These are phyloP conservation scores for Scedosporium apiospermum DNA, from an alignment of 2,329 filamentous ascomycete species.

Conservation along the genomic window DNA sequence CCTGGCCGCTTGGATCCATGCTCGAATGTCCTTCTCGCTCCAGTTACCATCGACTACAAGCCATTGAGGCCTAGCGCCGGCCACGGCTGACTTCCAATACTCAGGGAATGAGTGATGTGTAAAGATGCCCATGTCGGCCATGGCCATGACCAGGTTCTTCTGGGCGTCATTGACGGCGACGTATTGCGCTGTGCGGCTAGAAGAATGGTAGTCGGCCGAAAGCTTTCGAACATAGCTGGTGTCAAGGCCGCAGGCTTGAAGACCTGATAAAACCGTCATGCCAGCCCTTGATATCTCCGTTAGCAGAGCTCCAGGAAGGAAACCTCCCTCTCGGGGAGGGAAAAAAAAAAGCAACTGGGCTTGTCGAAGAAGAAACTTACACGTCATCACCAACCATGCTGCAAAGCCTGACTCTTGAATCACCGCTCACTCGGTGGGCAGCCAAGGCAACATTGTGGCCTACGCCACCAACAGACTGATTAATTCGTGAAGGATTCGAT, in stretches of 20 bases:
- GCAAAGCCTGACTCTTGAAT: slow-evolving; percentile 58
- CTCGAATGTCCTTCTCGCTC: slow-evolving; percentile 53
- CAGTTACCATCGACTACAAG: slow-evolving; percentile 85
- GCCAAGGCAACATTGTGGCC: slow-evolving; percentile 87
- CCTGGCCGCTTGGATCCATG: slow-evolving; percentile 57
- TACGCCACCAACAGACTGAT: slow-evolving; percentile 79
- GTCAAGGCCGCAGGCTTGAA: slow-evolving; percentile 56
- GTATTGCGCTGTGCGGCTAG: slow-evolving; percentile 75
- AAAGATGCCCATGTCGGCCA: slow-evolving; percentile 92
- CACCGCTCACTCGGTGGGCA: slow-evolving; percentile 56
- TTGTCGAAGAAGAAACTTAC: slow-evolving; percentile 27
- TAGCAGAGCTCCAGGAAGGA: not conserved
- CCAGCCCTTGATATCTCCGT: slow-evolving; percentile 47
- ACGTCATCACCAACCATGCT: slow-evolving; percentile 74
- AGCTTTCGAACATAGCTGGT: slow-evolving; percentile 53
- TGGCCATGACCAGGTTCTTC: slow-evolving; percentile 80
- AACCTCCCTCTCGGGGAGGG: too few species aligned
- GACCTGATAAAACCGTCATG: slow-evolving; percentile 56
- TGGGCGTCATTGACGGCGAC: slow-evolving; percentile 77
- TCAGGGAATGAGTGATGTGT: slow-evolving; percentile 41
- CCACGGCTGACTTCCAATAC: slow-evolving; percentile 52
- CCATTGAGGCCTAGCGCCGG: slow-evolving; percentile 55
- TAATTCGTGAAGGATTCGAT: slow-evolving; percentile 77
- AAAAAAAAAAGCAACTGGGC: not conserved
- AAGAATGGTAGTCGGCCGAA: slow-evolving; percentile 33